A percentile compares a stretch with the other conserved stretches of the same genome.
Evolutionary conservation across 2,329 filamentous ascomycete species (phyloP).

Genomic region (Xylaria multiplex): DNA sequence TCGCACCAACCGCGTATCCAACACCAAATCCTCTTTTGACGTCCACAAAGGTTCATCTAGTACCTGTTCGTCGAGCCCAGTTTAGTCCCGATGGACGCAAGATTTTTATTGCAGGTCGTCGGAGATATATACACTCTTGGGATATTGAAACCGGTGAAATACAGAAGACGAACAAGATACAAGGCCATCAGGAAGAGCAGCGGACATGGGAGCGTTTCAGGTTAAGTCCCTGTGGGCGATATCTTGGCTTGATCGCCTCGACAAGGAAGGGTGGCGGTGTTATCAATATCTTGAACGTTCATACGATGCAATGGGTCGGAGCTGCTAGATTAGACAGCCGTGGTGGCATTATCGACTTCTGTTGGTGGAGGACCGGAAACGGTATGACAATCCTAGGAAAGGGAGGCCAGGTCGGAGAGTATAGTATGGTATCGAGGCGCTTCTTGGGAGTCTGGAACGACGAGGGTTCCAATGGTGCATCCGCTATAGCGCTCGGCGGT

Average conservation of each 20-base stretch:
- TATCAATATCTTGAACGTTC: slow-evolving; percentile 83
- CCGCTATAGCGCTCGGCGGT: slow-evolving; percentile 82
- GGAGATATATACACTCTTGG: slow-evolving; percentile 95
- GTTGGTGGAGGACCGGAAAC: slow-evolving; percentile 88
- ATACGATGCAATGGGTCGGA: slow-evolving; percentile 86
- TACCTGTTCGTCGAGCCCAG: slow-evolving; percentile 83
- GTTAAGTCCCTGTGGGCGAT: slow-evolving; percentile 84
- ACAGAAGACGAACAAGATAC: slow-evolving; percentile 81
- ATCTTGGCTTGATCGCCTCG: slow-evolving; percentile 84
- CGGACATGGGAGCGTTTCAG: slow-evolving; percentile 91
- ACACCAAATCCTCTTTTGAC: slow-evolving; percentile 90
- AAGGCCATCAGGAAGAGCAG: slow-evolving; percentile 82
- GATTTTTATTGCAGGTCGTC: slow-evolving; percentile 87
- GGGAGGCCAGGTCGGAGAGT: slow-evolving; percentile 91
- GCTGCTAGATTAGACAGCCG: slow-evolving; percentile 83
- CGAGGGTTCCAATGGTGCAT: slow-evolving; percentile 87
- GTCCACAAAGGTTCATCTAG: slow-evolving; percentile 84
- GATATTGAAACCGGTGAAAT: slow-evolving; percentile 83
- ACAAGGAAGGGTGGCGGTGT: slow-evolving; percentile 86
- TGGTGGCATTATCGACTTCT: slow-evolving; percentile 88
- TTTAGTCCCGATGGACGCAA: slow-evolving; percentile 80
- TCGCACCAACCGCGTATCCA: slow-evolving; percentile 77
- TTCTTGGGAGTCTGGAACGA: slow-evolving; percentile 88
- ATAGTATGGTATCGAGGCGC: slow-evolving; percentile 73
- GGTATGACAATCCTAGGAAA: slow-evolving; percentile 86